These are phyloP conservation scores for Lophiostoma macrostomum DNA, from an alignment of 495 filamentous ascomycete species.

Conservation along the genomic window DNA sequence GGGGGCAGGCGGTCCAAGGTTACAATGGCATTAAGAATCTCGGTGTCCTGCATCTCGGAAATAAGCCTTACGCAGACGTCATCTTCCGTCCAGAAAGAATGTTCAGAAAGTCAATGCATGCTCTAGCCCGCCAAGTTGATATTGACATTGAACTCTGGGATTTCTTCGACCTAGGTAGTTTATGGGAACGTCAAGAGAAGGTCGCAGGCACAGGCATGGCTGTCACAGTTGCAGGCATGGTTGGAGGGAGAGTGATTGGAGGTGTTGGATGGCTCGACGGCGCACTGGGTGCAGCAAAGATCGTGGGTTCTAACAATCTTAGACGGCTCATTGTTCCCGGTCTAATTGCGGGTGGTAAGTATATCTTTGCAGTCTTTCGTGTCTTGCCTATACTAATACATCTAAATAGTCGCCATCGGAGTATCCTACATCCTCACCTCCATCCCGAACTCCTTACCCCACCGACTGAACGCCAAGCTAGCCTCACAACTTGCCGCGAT, in stretches of 20 bases:
- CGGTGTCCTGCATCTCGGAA: constrained; percentile 82
- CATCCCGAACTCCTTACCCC: constrained; percentile 83
- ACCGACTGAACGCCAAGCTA: constrained; percentile 82
- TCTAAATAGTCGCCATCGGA: constrained; percentile 60
- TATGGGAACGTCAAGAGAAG: constrained; percentile 92
- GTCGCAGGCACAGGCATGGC: constrained; percentile 89
- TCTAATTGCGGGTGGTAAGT: constrained; percentile 72
- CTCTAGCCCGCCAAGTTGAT: constrained; percentile 77
- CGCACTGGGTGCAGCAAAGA: constrained; percentile 69
- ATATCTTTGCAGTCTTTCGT: constrained; percentile 2
- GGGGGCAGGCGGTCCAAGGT: constrained; percentile 72
- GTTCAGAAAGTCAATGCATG: constrained; percentile 80
- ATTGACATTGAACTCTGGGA: constrained; percentile 85
- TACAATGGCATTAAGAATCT: constrained; percentile 83
- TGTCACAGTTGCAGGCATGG: constrained; percentile 82
- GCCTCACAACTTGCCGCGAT: constrained; percentile 68
- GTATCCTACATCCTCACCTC: constrained; percentile 75
- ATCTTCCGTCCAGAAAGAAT: constrained; percentile 87
- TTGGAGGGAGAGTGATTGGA: constrained; percentile 76
- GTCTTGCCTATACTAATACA: constrained; percentile 36
- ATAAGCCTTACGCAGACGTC: constrained; percentile 70
- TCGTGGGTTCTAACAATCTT: constrained; percentile 81
- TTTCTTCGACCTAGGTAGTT: constrained; percentile 80
- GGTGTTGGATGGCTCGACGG: constrained; percentile 88
- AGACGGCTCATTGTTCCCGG: constrained; percentile 79